These are phyloP conservation scores for Aspergillus sclerotiicarbonarius DNA, from an alignment of 495 filamentous ascomycete genomes.

Conservation along the genomic window DNA sequence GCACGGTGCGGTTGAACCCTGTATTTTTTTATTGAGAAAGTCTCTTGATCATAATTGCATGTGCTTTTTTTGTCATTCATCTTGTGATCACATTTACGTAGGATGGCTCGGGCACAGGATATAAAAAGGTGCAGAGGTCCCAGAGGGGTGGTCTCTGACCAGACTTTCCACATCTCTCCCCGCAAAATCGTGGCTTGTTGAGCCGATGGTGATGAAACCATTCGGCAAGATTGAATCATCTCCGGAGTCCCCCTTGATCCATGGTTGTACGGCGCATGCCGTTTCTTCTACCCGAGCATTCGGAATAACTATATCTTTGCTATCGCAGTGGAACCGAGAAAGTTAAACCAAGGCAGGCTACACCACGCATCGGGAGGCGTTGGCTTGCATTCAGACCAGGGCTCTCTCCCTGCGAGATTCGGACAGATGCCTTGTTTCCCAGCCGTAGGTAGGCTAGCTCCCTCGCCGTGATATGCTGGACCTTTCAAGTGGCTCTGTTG, in stretches of 20 bases:
- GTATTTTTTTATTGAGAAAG: not conserved
- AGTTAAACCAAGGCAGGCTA: not conserved
- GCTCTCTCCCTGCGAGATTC: not conserved
- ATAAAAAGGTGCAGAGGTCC: conserved; percentile 15
- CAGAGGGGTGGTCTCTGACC: not conserved
- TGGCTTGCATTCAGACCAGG: not conserved
- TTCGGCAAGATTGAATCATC: conserved; percentile 37
- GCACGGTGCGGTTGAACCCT: not conserved
- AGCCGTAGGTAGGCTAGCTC: not conserved
- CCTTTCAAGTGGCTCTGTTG: not conserved
- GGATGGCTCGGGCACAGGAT: conserved; percentile 8
- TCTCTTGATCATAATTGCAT: conserved; percentile 37
- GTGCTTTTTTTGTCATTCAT: not conserved
- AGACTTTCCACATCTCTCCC: conserved; percentile 14
- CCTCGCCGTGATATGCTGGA: not conserved
- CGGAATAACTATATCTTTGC: conserved; percentile 9
- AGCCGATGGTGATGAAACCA: conserved; percentile 32
- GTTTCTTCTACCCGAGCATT: conserved; percentile 17
- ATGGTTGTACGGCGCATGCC: conserved; percentile 20
- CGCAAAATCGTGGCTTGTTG: not conserved
- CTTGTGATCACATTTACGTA: conserved; percentile 37
- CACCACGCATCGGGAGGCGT: no score
- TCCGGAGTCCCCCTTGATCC: conserved; percentile 19
- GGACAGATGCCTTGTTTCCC: not conserved
- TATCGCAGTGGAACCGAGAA: not conserved